Conservation (phyloP, 495 filamentous ascomycete genomes). For the Filosporella fistucella region DNA sequence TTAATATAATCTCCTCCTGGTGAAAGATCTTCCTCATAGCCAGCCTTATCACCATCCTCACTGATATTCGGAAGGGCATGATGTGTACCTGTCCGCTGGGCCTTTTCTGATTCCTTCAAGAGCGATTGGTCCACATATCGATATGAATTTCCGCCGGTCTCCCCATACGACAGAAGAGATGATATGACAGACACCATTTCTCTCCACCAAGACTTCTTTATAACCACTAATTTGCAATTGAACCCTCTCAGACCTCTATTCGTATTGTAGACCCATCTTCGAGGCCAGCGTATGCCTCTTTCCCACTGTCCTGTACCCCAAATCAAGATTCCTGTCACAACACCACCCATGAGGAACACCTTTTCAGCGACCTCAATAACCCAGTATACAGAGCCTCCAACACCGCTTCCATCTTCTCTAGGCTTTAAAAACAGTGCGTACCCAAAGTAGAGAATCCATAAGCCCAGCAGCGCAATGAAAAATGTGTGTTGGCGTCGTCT, state of each 20-base stretch:
- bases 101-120: constrained; percentile 45
- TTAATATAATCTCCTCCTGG: constrained; percentile 89
- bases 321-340: constrained; percentile 75
- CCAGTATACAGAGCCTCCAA: constrained; percentile 95
- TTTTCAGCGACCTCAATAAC: constrained; percentile 84
- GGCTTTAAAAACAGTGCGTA: constrained; percentile 87
- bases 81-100: constrained; percentile 18
- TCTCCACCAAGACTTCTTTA: constrained; percentile 77
- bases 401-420: constrained; percentile 81
- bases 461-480: constrained; percentile 71
- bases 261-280: constrained; percentile 80
- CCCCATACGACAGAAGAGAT: constrained; percentile 71
- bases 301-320: constrained; percentile 97
- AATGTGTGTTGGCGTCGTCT: constrained; percentile 93
- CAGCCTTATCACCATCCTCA: constrained; percentile 27
- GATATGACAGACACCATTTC: constrained; percentile 65
- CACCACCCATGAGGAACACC: constrained; percentile 79
- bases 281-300: constrained; percentile 88
- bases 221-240: constrained; percentile 92
- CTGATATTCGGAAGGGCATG: constrained; percentile 23
- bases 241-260: constrained; percentile 87
- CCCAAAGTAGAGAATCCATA: constrained; percentile 78
- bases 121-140: constrained; percentile 57
- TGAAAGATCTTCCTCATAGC: constrained; percentile 80
- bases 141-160: constrained; percentile 57